phyloP scores from a whole-genome alignment of 208 protist species.

The Leishmania arabica region DNA sequence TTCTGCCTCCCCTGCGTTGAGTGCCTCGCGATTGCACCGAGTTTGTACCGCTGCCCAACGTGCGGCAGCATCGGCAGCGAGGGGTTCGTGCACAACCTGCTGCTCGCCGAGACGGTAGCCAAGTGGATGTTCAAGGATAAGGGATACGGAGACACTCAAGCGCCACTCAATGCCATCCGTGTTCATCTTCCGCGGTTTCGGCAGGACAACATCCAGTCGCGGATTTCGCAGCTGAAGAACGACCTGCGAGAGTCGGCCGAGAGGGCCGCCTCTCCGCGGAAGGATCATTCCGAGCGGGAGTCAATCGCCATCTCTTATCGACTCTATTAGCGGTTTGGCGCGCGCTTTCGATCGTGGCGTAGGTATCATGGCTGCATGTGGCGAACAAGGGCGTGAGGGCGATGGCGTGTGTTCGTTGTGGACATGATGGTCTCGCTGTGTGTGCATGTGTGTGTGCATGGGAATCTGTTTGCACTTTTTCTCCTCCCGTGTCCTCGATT shows the following conservation, averaged over 20 bases:
- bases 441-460: neutral
- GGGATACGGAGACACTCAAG: constrained; percentile 78
- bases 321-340: constrained; percentile 42
- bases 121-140: constrained; percentile 93
- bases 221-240: constrained; percentile 46
- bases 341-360: neutral
- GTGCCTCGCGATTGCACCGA: constrained; percentile 81
- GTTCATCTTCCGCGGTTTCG: constrained; percentile 78
- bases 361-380: neutral
- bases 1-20: constrained; percentile 84
- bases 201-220: constrained; percentile 47
- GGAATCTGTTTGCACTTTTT: neutral
- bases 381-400: neutral
- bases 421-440: neutral
- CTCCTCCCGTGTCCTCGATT: neutral
- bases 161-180: constrained; percentile 72
- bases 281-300: constrained; percentile 15
- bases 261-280: neutral
- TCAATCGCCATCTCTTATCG: constrained; percentile 78
- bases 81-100: constrained; percentile 84
- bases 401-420: neutral
- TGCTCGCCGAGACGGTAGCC: constrained; percentile 76
- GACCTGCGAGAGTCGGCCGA: constrained; percentile 37
- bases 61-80: constrained; percentile 89
- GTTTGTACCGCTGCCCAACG: constrained; percentile 79